A percentile compares a stretch with the other conserved stretches of the same genome.
Conservation (phyloP, 352 stramenopile genomes). For the Globisporangium uncinulatum region DNA sequence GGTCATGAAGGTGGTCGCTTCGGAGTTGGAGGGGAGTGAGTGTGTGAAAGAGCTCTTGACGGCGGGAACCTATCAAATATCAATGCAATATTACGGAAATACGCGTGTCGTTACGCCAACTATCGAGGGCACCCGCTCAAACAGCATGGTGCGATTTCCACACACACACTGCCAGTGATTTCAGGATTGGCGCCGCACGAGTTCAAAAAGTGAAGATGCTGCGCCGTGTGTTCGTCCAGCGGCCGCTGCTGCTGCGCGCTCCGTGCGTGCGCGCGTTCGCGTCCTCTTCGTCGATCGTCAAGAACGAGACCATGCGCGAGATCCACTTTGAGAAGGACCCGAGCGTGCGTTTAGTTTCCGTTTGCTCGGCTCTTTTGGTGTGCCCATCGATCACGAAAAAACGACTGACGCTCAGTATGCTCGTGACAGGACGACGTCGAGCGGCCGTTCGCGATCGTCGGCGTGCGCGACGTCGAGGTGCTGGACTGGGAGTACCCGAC, state of each 20-base stretch:
- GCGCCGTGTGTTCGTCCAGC: constrained; percentile 14
- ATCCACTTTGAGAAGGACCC: constrained; percentile 75
- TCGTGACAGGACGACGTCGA: constrained; percentile 23
- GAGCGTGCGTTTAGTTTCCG: constrained; percentile 53
- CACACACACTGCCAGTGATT: constrained; percentile 11
- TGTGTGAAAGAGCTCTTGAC: background rate
- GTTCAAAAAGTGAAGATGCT: constrained; percentile 8
- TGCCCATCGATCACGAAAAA: background rate
- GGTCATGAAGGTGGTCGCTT: background rate
- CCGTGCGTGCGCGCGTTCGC: constrained; percentile 21
- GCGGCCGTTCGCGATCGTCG: constrained; percentile 71
- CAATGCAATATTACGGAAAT: background rate
- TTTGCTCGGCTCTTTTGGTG: background rate
- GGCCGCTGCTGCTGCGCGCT: constrained; percentile 11
- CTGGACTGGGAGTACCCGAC: constrained; percentile 71
- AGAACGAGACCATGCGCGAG: constrained; percentile 27
- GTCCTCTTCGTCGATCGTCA: constrained; percentile 8
- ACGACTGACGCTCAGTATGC: constrained; percentile 1
- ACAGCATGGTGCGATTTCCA: background rate
- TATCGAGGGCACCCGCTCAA: no score
- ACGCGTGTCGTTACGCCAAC: no score
- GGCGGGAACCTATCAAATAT: constrained; percentile 1
- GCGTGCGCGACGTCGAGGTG: constrained; percentile 75
- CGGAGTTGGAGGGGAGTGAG: background rate
- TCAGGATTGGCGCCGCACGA: no score